phyloP scores from a whole-genome alignment of 768 basidiomycete species.

The Favolaschia claudopus region DNA sequence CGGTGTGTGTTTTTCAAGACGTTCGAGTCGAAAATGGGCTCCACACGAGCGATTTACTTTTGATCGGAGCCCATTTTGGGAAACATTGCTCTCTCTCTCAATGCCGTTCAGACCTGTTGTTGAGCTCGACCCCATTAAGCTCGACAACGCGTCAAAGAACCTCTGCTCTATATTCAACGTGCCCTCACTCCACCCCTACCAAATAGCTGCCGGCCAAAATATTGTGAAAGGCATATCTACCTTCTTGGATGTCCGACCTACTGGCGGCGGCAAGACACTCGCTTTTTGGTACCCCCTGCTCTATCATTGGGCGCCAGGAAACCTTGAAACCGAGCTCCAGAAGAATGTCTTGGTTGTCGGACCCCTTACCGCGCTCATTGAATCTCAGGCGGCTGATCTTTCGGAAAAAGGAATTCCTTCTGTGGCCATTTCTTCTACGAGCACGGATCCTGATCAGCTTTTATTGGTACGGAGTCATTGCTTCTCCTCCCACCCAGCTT shows the following conservation, averaged over 20 bases:
- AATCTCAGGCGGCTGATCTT: background rate
- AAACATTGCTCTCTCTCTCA: too few relatives aligned
- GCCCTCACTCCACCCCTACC: background rate
- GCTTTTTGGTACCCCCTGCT: conserved; percentile 10
- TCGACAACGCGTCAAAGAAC: too few relatives aligned
- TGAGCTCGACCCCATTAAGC: too few relatives aligned
- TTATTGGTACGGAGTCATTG: too few relatives aligned
- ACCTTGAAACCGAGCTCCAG: background rate
- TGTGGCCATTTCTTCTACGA: background rate
- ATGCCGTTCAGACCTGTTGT: too few relatives aligned
- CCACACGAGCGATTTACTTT: too few relatives aligned
- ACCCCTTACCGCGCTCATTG: background rate
- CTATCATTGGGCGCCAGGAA: background rate
- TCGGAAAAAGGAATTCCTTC: background rate
- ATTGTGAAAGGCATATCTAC: background rate
- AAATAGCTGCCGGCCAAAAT: background rate
- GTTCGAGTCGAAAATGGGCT: too few relatives aligned
- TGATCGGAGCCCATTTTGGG: too few relatives aligned
- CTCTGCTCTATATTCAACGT: too few relatives aligned
- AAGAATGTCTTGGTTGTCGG: conserved; percentile 2
- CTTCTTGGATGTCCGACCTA: background rate
- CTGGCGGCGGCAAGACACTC: conserved; percentile 4
- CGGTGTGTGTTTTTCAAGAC: too few relatives aligned
- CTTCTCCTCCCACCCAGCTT: too few relatives aligned
- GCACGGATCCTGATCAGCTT: too few relatives aligned